Evolutionary conservation across 2,329 filamentous ascomycete genomes (phyloP).

Genomic region (Periconia sp.): DNA sequence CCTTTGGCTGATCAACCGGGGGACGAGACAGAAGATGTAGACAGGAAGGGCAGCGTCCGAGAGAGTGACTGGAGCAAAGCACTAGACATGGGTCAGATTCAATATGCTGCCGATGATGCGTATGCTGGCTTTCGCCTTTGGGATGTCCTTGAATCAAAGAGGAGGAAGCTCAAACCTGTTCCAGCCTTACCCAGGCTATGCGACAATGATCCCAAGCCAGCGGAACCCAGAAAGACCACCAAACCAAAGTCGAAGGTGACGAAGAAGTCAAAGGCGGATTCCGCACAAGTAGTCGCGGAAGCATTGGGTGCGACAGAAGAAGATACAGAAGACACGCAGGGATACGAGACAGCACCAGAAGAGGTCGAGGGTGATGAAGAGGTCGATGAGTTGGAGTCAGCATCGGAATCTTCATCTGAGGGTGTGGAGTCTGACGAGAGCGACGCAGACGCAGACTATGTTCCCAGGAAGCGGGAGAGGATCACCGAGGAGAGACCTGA

Average conservation of each 20-base stretch:
- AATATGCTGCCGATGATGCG: conserved; percentile 80
- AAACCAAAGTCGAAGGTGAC: conserved; percentile 5
- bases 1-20: conserved; percentile 22
- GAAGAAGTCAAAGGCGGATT: conserved; percentile 14
- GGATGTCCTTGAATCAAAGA: conserved; percentile 71
- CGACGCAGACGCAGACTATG: conserved; percentile 17
- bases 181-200: conserved; percentile 74
- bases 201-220: conserved; percentile 62
- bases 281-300: conserved; percentile 12
- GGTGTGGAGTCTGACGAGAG: conserved; percentile 7
- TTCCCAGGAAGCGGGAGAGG: conserved; percentile 3
- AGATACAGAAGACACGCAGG: conserved; percentile 30
- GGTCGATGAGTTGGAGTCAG: conserved; percentile 21
- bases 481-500: too few species aligned
- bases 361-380: conserved; percentile 28
- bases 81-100: conserved; percentile 69
- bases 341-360: conserved; percentile 44
- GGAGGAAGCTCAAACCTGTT: conserved; percentile 68
- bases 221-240: conserved; percentile 13
- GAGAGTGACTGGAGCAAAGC: conserved; percentile 74
- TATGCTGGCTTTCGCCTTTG: conserved; percentile 83
- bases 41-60: conserved; percentile 58
- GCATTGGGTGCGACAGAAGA: conserved; percentile 18
- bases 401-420: conserved; percentile 9
- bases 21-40: conserved; percentile 1